A percentile compares a stretch with the other conserved stretches of the same genome.
These are phyloP conservation scores for Trichoderma asperelloides DNA, from an alignment of 495 filamentous ascomycete genomes.

Conservation along the genomic window DNA sequence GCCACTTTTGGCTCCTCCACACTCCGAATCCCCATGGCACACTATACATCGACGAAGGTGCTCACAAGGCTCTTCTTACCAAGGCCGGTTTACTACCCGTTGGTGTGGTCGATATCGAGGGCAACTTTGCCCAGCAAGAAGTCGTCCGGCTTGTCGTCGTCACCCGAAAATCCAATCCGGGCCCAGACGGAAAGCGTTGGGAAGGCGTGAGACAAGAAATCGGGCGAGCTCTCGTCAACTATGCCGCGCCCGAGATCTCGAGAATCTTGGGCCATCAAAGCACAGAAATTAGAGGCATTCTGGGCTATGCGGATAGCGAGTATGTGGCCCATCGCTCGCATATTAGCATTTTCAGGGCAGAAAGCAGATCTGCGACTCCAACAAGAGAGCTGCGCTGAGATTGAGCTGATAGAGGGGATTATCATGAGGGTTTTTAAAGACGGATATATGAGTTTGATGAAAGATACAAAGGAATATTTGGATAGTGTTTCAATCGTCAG, in stretches of 20 bases:
- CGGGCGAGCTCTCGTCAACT: constrained; percentile 88
- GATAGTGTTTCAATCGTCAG: too few relatives aligned
- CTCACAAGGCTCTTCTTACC: constrained; percentile 63
- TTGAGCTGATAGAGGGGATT: not conserved
- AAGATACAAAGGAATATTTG: not conserved
- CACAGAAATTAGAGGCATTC: constrained; percentile 60
- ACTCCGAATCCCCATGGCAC: constrained; percentile 88
- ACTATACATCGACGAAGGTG: constrained; percentile 83
- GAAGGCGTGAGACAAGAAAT: constrained; percentile 61
- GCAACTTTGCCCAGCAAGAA: constrained; percentile 84
- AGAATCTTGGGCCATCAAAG: constrained; percentile 80
- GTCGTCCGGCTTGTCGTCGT: constrained; percentile 77
- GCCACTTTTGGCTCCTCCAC: constrained; percentile 94
- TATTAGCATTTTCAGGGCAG: constrained; percentile 58
- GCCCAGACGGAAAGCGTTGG: constrained; percentile 28
- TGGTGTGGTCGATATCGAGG: constrained; percentile 82
- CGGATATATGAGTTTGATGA: not conserved
- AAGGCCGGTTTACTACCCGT: constrained; percentile 89
- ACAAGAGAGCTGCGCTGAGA: constrained; percentile 8
- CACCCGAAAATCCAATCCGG: constrained; percentile 16
- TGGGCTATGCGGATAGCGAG: constrained; percentile 91
- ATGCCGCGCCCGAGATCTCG: constrained; percentile 71
- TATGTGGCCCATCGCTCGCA: constrained; percentile 89
- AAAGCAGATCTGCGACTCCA: constrained; percentile 34
- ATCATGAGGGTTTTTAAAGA: not conserved